Base-by-base conservation (phyloP, 495 filamentous ascomycete species). In the Clavariopsis aquatica region DNA sequence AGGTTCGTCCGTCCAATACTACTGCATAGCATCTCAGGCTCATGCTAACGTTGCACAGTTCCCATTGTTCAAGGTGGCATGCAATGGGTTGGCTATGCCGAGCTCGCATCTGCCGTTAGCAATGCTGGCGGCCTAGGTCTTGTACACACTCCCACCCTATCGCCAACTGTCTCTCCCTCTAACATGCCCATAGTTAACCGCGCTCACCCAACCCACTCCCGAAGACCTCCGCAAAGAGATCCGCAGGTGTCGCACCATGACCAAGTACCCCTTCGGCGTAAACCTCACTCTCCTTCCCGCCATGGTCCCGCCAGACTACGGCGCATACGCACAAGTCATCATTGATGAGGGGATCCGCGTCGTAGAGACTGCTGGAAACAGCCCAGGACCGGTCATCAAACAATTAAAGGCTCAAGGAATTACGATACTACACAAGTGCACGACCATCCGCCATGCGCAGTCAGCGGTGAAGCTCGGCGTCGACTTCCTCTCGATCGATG, bases 51-150 rank as follows among this genome's bases (percentile, higher is more conserved):
- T 26, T 57, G 49, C 63, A 64, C 68, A 94, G 92, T 97, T 68
- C 94, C 94, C 61, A 82, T 98, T n/a, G 91, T 98, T 49, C 94
- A 98, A 82, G 94, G 94, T 74, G 94, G 94, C 59, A 97, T 96
- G 92, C 92, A 96, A 84, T 90, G 87, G 87, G 85, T 87, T 49
- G 89, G 90, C 71, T 92, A 92, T 74, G 93, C 93, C 49, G 93
- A 96, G 77, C 83, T 98, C 72, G 93, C 92, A 60, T 84, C 89
- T 67, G 94, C 94, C 47, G 94, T 98, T 65, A 93, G 87, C 77
- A 98, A 96, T 73, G 94, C 94, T 13, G 94, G 94, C 57, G 94
- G 93, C 38, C 83, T 98, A 60, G 94, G 94, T 74, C 87, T 98
- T 65, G 86, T 92, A 78, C 31, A 68, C 24, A 47, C 41, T 53